These are phyloP conservation scores for Lenzites betulinus DNA, from an alignment of 768 basidiomycete species.

Conservation along the genomic window DNA sequence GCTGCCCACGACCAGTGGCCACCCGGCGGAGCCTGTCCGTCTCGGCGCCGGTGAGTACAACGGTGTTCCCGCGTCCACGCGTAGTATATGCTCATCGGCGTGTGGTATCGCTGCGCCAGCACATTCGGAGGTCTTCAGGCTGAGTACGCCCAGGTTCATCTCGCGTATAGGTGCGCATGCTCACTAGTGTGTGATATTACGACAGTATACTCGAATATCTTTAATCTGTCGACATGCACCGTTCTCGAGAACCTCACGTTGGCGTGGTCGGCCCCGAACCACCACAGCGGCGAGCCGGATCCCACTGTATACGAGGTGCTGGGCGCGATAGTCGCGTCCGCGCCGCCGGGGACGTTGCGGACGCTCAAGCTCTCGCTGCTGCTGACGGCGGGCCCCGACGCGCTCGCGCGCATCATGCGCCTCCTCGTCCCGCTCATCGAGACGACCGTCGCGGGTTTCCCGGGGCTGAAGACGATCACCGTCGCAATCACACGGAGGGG, in stretches of 20 bases:
- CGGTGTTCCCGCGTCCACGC: no score
- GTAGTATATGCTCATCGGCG: no score
- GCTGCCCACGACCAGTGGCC: not conserved
- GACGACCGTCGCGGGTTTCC: not conserved
- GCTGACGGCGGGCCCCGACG: not conserved
- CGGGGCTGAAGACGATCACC: not conserved
- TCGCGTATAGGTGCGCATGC: no score
- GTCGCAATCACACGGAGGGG: not conserved
- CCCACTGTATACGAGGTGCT: not conserved
- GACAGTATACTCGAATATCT: no score
- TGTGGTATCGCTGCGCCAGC: no score
- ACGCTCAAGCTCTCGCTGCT: not conserved
- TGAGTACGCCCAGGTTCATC: no score
- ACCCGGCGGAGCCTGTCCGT: not conserved
- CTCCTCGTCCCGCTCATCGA: not conserved
- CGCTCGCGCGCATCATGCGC: not conserved
- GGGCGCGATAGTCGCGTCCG: not conserved
- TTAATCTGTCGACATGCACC: no score
- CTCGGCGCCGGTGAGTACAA: no score
- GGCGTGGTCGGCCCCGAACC: no score
- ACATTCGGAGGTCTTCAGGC: no score
- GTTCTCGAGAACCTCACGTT: no score
- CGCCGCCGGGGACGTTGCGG: not conserved
- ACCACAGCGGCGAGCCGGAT: not conserved
- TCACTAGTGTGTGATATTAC: no score